Evolutionary conservation across 129 eudicot genomes (phyloP).

Genomic region (Centaurea solstitialis): DNA sequence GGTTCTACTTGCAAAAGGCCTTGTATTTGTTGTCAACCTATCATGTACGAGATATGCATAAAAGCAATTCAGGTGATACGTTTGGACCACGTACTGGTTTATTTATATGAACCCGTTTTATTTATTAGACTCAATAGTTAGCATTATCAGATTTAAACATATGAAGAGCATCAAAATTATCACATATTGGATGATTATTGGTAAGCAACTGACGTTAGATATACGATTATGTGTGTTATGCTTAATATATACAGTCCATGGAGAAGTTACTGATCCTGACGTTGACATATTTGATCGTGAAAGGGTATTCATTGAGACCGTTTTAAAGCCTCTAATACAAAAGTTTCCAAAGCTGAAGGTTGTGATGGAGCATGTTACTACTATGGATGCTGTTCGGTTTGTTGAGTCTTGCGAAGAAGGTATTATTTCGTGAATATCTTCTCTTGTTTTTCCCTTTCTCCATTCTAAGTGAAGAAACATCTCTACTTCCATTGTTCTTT

Average conservation of each 20-base stretch:
- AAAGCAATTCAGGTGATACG: too few species aligned
- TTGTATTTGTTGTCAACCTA: too few species aligned
- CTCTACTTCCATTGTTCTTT: neutral
- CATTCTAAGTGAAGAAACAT: too few species aligned
- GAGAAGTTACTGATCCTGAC: constrained; percentile 86
- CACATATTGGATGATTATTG: neutral
- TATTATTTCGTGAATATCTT: constrained; percentile 22
- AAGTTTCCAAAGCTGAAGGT: constrained; percentile 78
- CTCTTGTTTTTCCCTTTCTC: too few species aligned
- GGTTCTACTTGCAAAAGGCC: neutral
- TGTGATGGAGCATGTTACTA: constrained; percentile 98
- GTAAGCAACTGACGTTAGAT: neutral
- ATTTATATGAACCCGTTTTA: neutral
- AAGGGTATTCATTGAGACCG: constrained; percentile 76
- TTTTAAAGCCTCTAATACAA: constrained; percentile 69
- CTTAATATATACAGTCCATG: constrained; percentile 72
- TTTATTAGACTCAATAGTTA: neutral
- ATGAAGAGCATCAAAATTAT: neutral
- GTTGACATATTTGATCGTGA: constrained; percentile 95
- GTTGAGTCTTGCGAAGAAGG: constrained; percentile 84
- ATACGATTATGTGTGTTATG: neutral
- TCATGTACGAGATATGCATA: too few species aligned
- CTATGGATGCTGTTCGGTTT: constrained; percentile 85
- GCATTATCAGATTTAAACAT: neutral
- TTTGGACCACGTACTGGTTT: neutral